These are phyloP conservation scores for Buxus sempervirens DNA, from an alignment of 164 flowering plant species.

Conservation along the genomic window DNA sequence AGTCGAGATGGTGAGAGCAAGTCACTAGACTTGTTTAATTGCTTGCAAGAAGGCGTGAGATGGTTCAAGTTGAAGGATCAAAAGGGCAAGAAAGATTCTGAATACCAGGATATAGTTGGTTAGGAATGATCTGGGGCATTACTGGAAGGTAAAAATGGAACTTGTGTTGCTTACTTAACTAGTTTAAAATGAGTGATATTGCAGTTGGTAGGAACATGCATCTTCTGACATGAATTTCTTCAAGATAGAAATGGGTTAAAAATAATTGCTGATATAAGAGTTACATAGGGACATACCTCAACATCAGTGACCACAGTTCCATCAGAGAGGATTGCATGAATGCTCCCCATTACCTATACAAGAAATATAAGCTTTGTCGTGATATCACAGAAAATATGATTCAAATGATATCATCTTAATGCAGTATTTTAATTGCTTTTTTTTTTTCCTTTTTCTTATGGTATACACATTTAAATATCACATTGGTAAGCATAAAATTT, in stretches of 20 bases:
- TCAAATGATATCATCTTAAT: too few species aligned
- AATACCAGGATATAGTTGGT: too few species aligned
- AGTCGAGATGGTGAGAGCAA: too few species aligned
- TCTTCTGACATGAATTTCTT: background rate
- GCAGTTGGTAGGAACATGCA: background rate
- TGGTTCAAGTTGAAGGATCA: too few species aligned
- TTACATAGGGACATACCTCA: conserved; percentile 43
- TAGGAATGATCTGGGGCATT: too few species aligned
- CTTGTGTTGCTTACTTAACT: too few species aligned
- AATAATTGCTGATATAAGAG: background rate
- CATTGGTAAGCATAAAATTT: background rate
- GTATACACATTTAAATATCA: background rate
- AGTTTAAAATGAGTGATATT: too few species aligned
- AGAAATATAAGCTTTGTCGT: conserved; percentile 1
- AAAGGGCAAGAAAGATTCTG: too few species aligned
- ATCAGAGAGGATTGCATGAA: conserved; percentile 82
- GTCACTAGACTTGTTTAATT: too few species aligned
- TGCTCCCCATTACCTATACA: conserved; percentile 81
- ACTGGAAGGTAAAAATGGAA: too few species aligned
- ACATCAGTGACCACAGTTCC: conserved; percentile 86
- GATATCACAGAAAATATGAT: background rate
- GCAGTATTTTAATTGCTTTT: background rate
- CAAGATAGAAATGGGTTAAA: background rate
- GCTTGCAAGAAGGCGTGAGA: too few species aligned
- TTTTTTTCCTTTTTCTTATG: background rate